phyloP scores from a whole-genome alignment of 352 stramenopile genomes.

The Achlya hypogyna region DNA sequence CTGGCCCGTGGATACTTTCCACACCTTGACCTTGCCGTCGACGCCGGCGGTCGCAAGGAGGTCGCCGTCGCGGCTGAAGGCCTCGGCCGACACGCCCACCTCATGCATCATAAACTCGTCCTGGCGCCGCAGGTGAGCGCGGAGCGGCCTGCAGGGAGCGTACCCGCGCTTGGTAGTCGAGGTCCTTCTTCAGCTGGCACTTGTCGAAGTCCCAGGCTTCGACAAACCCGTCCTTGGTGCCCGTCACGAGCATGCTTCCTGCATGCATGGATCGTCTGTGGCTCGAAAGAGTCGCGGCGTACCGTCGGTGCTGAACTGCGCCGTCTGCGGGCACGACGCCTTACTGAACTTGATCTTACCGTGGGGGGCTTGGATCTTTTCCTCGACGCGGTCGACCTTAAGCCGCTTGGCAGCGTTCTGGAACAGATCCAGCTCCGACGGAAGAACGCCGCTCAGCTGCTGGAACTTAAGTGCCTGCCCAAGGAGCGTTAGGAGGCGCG shows the following conservation, averaged over 20 bases:
- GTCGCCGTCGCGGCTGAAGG: constrained; percentile 78
- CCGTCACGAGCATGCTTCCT: constrained; percentile 78
- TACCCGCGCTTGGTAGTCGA: constrained; percentile 88
- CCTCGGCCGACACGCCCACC: constrained; percentile 72
- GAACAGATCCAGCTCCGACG: constrained; percentile 55
- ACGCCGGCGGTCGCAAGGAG: constrained; percentile 83
- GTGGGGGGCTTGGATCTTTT: constrained; percentile 48
- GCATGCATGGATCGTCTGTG: not conserved
- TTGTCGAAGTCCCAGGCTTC: constrained; percentile 91
- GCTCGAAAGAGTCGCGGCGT: not conserved
- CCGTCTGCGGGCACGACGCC: constrained; percentile 68
- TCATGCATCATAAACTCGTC: constrained; percentile 93
- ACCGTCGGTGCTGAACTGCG: constrained; percentile 83
- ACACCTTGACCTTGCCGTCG: constrained; percentile 87
- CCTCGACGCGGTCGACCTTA: constrained; percentile 46
- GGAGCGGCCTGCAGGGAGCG: not conserved
- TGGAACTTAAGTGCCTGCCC: constrained; percentile 88
- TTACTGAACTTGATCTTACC: constrained; percentile 88
- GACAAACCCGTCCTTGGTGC: constrained; percentile 92
- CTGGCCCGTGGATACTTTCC: constrained; percentile 84
- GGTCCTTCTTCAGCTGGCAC: constrained; percentile 82
- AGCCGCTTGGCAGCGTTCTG: constrained; percentile 44
- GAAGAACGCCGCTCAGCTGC: constrained; percentile 28
- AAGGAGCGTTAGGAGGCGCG: constrained; percentile 76
- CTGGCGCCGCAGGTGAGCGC: constrained; percentile 2